phyloP scores from a whole-genome alignment of 2,329 filamentous ascomycete species.

The Dactylonectria macrodidyma region DNA sequence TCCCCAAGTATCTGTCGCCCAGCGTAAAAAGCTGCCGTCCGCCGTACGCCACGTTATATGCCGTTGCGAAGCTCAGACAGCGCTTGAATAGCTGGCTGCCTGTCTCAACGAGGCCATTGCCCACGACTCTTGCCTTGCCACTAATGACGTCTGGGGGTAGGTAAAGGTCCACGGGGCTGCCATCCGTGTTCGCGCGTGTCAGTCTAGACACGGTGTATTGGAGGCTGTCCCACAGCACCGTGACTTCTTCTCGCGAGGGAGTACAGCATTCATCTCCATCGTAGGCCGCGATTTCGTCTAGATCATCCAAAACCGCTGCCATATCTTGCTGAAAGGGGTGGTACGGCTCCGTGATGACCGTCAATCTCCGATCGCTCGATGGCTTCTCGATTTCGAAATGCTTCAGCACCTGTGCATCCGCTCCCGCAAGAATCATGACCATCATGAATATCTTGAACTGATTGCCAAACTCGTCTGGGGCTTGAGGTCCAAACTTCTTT shows the following conservation, averaged over 20 bases:
- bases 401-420: slow-evolving; percentile 52
- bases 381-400: slow-evolving; percentile 48
- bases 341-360: slow-evolving; percentile 26
- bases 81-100: slow-evolving; percentile 34
- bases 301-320: slow-evolving; percentile 32
- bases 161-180: slow-evolving; percentile 37
- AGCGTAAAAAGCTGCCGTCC: slow-evolving; percentile 43
- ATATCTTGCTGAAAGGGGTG: slow-evolving; percentile 42
- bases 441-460: slow-evolving; percentile 43
- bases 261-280: slow-evolving; percentile 37
- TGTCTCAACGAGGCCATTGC: slow-evolving; percentile 33
- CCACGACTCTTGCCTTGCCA: slow-evolving; percentile 38
- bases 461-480: slow-evolving; percentile 37
- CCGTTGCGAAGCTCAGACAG: slow-evolving; percentile 39
- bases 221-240: slow-evolving; percentile 40
- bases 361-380: background rate
- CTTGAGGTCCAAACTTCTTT: slow-evolving; percentile 25
- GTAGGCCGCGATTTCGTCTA: slow-evolving; percentile 36
- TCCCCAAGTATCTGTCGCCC: slow-evolving; percentile 34
- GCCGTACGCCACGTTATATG: slow-evolving; percentile 39
- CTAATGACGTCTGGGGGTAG: slow-evolving; percentile 34
- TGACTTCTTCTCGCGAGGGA: slow-evolving; percentile 39
- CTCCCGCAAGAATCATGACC: slow-evolving; percentile 49
- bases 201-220: slow-evolving; percentile 38
- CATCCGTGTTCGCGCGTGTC: slow-evolving; percentile 28